A percentile compares a stretch with the other conserved stretches of the same genome.
These are phyloP conservation scores for Neonectria neomacrospora DNA, from an alignment of 2,329 filamentous ascomycete genomes.

Conservation along the genomic window DNA sequence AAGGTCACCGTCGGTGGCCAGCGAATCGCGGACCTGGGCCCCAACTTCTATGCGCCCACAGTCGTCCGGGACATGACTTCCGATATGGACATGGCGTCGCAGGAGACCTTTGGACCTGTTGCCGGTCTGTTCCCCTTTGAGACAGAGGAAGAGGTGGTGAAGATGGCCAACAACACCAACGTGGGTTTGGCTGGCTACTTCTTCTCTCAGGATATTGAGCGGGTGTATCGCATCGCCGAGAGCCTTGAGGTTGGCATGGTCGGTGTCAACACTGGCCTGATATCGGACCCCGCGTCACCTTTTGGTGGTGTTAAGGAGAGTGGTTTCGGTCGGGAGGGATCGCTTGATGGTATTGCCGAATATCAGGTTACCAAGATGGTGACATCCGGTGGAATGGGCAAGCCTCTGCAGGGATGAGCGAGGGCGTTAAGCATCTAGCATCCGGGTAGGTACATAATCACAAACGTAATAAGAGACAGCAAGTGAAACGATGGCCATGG, in stretches of 20 bases:
- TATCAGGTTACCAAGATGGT: constrained; percentile 78
- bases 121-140: constrained; percentile 90
- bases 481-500: too few species aligned
- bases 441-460: neutral
- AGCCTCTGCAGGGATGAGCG: constrained; percentile 58
- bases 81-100: constrained; percentile 84
- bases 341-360: constrained; percentile 80
- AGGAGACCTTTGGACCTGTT: constrained; percentile 97
- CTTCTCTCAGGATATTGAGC: constrained; percentile 74
- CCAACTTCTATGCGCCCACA: constrained; percentile 91
- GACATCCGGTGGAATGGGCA: constrained; percentile 64
- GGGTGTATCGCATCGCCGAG: constrained; percentile 72
- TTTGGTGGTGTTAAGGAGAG: constrained; percentile 88
- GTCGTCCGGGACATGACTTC: constrained; percentile 87
- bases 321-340: constrained; percentile 83
- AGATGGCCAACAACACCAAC: constrained; percentile 81
- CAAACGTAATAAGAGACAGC: constrained; percentile 7
- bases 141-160: constrained; percentile 88
- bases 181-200: constrained; percentile 96
- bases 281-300: constrained; percentile 67
- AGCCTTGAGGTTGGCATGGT: constrained; percentile 87
- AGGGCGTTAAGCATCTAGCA: neutral
- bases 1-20: constrained; percentile 81
- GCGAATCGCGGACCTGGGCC: constrained; percentile 76
- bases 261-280: constrained; percentile 80